Evolutionary conservation across 2,329 filamentous ascomycete species (phyloP).

Genomic region (Colletotrichum coccodes): DNA sequence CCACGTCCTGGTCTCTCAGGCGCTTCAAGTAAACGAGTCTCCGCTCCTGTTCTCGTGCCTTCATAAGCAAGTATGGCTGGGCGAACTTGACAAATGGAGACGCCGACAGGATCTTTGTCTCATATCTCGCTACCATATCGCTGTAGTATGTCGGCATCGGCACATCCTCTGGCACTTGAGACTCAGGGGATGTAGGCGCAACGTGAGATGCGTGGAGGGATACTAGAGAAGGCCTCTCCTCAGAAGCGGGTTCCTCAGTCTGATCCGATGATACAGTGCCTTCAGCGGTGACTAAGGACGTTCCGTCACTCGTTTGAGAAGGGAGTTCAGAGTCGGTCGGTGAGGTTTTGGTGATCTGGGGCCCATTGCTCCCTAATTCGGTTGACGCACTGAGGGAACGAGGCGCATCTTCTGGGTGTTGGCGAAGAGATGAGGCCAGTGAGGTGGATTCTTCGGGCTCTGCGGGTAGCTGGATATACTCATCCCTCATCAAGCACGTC

Average conservation of each 20-base stretch:
- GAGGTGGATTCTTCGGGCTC: constrained; percentile 54
- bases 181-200: constrained; percentile 56
- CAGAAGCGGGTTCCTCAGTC: constrained; percentile 32
- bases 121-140: constrained; percentile 92
- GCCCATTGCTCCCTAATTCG: constrained; percentile 40
- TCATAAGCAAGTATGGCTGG: constrained; percentile 92
- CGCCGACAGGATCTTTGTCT: constrained; percentile 92
- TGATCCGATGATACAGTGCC: constrained; percentile 41
- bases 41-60: constrained; percentile 89
- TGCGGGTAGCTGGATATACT: constrained; percentile 85
- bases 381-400: constrained; percentile 42
- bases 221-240: constrained; percentile 41
- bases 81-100: constrained; percentile 97
- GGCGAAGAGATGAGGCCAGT: constrained; percentile 41
- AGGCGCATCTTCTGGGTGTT: constrained; percentile 48
- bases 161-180: constrained; percentile 77
- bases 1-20: constrained; percentile 79
- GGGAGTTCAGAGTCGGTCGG: constrained; percentile 45
- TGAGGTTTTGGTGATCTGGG: constrained; percentile 46
- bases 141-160: constrained; percentile 94
- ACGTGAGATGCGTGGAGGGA: constrained; percentile 55
- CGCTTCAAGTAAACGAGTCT: constrained; percentile 84
- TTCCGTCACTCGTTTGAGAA: constrained; percentile 28
- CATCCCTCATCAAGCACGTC: constrained; percentile 92
- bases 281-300: constrained; percentile 35